Base-by-base conservation (phyloP, 495 filamentous ascomycete species). In the Cercophora sp. region DNA sequence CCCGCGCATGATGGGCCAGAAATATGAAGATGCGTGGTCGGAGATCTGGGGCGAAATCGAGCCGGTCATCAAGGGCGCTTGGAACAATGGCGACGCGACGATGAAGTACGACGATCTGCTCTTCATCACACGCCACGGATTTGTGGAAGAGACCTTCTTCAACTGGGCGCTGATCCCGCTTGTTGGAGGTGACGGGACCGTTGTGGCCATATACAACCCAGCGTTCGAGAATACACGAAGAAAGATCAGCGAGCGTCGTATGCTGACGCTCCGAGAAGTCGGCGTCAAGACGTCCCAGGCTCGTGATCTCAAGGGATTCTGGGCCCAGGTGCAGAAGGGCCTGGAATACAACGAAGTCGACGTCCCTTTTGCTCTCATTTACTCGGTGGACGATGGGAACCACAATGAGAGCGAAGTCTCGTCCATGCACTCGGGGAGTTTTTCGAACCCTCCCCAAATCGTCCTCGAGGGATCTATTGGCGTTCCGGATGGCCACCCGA, bases 61-160 rank as follows among this genome's bases (percentile, higher is more conserved):
- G 54, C 80, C 78, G 5, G 71, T 85, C 2, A 80, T 89, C 52
- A 66, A 72, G 3, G 77, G 64, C 52, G 85, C 85, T 0, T 74
- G 70, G 58, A 54, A 69, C 24, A 80, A 78, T 2, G 85, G 84
- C 3, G 76, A 84, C 60, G 82, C 84, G 2, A 87, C 80, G 4
- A 85, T 87, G 84, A 88, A 87, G 61, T 79, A 88, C 56, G 85
- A 88, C 58, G 85, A 88, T 59, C 75, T 76, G 42, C 65, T 88
- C 3, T 86, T 87, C 59, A 69, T 87, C 16, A 73, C 71, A 39
- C 74, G 85, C 13, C 72, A 80, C 41, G 76, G 75, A 2, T 84
- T 74, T 45, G 56, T 85, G 6, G 85, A 89, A 64, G 85, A 89
- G 63, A 79, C 82, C 0, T 86, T 81, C 58, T 87, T 87, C 64